Evolutionary conservation across 108 stramenopile genomes (phyloP), one percentile per base, ranked within the genome.

Genomic region (Fragilariopsis cylindrus): DNA sequence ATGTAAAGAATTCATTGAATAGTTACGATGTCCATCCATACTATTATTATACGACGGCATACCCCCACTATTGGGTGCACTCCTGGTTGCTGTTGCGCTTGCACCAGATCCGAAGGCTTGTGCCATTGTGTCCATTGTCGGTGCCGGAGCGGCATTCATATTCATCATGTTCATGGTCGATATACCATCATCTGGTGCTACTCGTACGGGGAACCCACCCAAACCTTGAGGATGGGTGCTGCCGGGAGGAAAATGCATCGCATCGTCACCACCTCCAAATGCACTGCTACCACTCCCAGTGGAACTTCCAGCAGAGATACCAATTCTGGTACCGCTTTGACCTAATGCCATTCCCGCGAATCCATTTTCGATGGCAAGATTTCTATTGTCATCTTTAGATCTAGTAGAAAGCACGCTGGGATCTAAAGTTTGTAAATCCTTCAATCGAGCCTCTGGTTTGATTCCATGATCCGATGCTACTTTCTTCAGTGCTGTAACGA

Each of bases 381-480:
- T 55, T 39, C 56, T 56, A 40, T 15, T 30, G 11, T 70, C 75
- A 8, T 71, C 84, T 5, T 77, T 74, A n/a, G 68, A 48, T 55
- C 77, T 68, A 18, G 84, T 90, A 47, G 74, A 68, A 48, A 90
- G 65, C 30, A 70, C 21, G 43, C 82, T 80, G 21, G 86, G 81
- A 39, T 85, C 82, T 21, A 75, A 60, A 18, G 66, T 81, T 52
- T 82, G 86, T 49, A 93, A 57, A 47, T 93, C 92, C 73, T 90
- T 90, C 58, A 93, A 67, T 45, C 92, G 85, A 21, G 84, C 84
- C 55, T 81, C 72, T 2, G 85, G 73, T 58, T 82, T 86, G 67
- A 93, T 68, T 16, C 86, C 84, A 65, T 90, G 72, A 11, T 72
- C 74, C 6, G 62, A 71, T 11, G 85, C 87, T 13, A 91, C 52